A percentile compares a stretch with the other conserved stretches of the same genome.
These are phyloP conservation scores for Trichoderma asperellum DNA, from an alignment of 2,329 filamentous ascomycete genomes.

Conservation along the genomic window DNA sequence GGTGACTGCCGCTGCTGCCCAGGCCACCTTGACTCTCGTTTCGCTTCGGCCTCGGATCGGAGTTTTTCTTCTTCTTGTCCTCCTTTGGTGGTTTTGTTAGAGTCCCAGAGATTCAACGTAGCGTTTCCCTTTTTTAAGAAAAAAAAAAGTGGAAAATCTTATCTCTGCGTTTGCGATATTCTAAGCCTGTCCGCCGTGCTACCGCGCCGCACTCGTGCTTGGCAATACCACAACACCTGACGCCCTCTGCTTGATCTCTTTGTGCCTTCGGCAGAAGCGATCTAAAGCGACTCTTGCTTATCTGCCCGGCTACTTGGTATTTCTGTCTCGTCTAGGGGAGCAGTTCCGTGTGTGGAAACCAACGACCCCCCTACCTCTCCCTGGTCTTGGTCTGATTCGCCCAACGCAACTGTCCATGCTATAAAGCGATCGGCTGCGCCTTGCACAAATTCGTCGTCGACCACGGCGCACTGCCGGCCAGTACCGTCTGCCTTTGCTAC, in stretches of 20 bases:
- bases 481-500: not conserved
- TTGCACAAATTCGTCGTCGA: slow-evolving; percentile 2
- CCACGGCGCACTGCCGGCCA: not conserved
- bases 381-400: slow-evolving; percentile 12
- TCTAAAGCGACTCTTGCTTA: not conserved
- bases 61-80: not conserved
- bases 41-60: slow-evolving; percentile 7
- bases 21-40: slow-evolving; percentile 22
- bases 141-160: not conserved
- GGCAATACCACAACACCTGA: slow-evolving; percentile 19
- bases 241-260: not conserved
- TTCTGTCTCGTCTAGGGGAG: not conserved
- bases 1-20: slow-evolving; percentile 21
- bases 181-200: slow-evolving; percentile 11
- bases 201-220: slow-evolving; percentile 17
- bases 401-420: slow-evolving; percentile 1
- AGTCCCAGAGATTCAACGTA: not conserved
- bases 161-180: slow-evolving; percentile 16
- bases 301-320: not conserved
- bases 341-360: slow-evolving; percentile 4
- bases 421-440: slow-evolving; percentile 20
- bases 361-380: slow-evolving; percentile 8
- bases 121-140: not conserved
- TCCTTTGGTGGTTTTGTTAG: slow-evolving; percentile 4
- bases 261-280: not conserved